Conservation (phyloP, 805 yeast genomes). For the Nakazawaea pomicola region DNA sequence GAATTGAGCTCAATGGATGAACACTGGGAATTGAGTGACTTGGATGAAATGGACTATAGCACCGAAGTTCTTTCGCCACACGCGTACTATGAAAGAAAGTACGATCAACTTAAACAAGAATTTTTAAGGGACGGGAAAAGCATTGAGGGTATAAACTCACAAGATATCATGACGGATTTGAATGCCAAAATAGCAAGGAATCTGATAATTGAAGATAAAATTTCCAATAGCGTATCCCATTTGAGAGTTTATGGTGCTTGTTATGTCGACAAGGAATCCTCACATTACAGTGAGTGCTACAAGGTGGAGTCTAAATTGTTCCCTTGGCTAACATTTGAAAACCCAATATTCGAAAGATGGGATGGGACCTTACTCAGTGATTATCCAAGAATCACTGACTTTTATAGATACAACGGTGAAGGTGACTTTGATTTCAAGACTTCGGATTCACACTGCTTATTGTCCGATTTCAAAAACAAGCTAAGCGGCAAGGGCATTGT, state of each 20-base stretch:
- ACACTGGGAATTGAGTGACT: conserved; percentile 9
- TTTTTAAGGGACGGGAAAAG: conserved; percentile 1
- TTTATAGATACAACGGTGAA: conserved; percentile 11
- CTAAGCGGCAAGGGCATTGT: conserved; percentile 50
- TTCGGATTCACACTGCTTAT: conserved; percentile 19
- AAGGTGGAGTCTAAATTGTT: conserved; percentile 34
- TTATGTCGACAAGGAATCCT: conserved; percentile 1
- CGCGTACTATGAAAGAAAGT: conserved; percentile 3
- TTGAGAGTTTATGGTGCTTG: conserved; percentile 11
- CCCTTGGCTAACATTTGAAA: conserved; percentile 34
- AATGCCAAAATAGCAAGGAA: conserved; percentile 5
- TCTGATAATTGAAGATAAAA: conserved; percentile 5
- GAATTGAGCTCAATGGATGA: conserved; percentile 3
- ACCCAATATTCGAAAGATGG: conserved; percentile 37
- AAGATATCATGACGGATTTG: conserved; percentile 4
- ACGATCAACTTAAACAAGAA: conserved; percentile 2
- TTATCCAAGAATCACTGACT: conserved; percentile 26
- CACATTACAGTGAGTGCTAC: neutral
- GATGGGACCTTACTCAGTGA: conserved; percentile 23
- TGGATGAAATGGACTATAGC: conserved; percentile 10
- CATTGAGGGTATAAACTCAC: conserved; percentile 8
- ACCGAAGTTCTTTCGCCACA: conserved; percentile 6
- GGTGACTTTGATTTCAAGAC: conserved; percentile 5
- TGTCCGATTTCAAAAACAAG: conserved; percentile 23
- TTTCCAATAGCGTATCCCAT: conserved; percentile 7